Base-by-base conservation (phyloP, 2,329 filamentous ascomycete genomes). In the Apiospora pterosperma region DNA sequence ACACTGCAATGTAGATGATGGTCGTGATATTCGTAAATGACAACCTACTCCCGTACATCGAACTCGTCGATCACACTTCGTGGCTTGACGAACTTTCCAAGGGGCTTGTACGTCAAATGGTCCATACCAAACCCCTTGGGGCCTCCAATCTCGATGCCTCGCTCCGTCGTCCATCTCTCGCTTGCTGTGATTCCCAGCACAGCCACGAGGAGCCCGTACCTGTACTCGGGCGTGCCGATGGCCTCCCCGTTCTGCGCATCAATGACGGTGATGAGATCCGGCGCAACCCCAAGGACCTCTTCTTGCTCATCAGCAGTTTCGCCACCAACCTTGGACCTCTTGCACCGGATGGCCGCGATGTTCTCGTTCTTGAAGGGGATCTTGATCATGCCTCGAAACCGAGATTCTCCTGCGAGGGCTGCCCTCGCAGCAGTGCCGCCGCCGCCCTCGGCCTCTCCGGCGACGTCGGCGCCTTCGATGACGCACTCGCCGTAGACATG, bases 291-390 rank as follows among this genome's bases (percentile, higher is more conserved):
- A 1, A 88, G 71, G 0, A 86, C 73, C 52, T 74, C 70, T 11
- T 64, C 72, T 52, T 73, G 71, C 60, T 67, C 72, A 63, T 82
- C 81, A n/a, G 76, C 72, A 1, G 71, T 68, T 16, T 75, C 69
- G 12, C 72, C 73, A 6, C 76, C 72, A 0, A 79, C 67, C 10
- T 64, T 63, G 7, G 67, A 68, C 25, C 62, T 65, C 5, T 67
- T 66, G 48, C 74, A 66, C 61, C 70, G 76, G 58, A 82, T 76
- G 0, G 85, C 88, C n/a, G 84, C 85, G 55, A 92, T 89, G 70
- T 91, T 92, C 72, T 92, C 89, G 74, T 92, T 92, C 77, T 91
- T 91, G 79, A 91, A 91, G 0, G 89, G 88, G 60, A 92, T 88
- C 71, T 85, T 88, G 72, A 90, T 76, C 36, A 75, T 68, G 0